Percentiles rank a stretch among this genome's conserved stretches.
Evolutionary conservation across 345 rosid genomes (phyloP).

Genomic region (Eucalyptus melliodora): DNA sequence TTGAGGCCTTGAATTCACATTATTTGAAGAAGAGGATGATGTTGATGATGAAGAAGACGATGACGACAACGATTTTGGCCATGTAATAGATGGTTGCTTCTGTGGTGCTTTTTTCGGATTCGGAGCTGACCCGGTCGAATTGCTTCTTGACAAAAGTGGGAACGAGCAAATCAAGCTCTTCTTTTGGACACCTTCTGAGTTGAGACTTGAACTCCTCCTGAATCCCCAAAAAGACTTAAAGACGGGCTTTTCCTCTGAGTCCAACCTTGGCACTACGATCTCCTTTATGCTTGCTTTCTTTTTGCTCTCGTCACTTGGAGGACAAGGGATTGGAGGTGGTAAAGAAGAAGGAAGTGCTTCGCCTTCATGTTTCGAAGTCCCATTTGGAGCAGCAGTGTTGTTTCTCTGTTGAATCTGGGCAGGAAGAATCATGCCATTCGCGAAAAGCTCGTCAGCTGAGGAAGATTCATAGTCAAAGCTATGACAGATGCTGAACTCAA

Average conservation of each 20-base stretch:
- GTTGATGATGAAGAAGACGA: not conserved
- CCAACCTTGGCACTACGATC: not conserved
- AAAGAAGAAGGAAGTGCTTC: not conserved
- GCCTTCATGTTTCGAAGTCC: not conserved
- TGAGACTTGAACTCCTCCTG: not conserved
- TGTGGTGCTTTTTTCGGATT: not conserved
- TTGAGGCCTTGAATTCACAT: not conserved
- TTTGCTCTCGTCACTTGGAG: not conserved
- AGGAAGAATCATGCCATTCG: constrained; percentile 2
- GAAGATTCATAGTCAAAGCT: not conserved
- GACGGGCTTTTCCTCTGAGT: not conserved
- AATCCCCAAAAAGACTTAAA: not conserved
- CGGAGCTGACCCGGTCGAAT: constrained; percentile 4
- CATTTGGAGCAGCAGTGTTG: not conserved
- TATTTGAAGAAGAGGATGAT: not conserved
- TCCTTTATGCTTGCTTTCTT: not conserved
- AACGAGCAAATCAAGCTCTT: not conserved
- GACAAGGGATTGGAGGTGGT: not conserved
- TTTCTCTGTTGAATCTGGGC: not conserved
- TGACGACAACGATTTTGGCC: not conserved
- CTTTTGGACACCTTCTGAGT: not conserved
- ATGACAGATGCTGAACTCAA: not conserved
- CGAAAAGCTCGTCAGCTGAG: not conserved
- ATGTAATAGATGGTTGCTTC: not conserved
- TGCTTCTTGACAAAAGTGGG: not conserved